Base-by-base conservation (phyloP, 768 basidiomycete genomes). In the Lactifluus subvellereus region DNA sequence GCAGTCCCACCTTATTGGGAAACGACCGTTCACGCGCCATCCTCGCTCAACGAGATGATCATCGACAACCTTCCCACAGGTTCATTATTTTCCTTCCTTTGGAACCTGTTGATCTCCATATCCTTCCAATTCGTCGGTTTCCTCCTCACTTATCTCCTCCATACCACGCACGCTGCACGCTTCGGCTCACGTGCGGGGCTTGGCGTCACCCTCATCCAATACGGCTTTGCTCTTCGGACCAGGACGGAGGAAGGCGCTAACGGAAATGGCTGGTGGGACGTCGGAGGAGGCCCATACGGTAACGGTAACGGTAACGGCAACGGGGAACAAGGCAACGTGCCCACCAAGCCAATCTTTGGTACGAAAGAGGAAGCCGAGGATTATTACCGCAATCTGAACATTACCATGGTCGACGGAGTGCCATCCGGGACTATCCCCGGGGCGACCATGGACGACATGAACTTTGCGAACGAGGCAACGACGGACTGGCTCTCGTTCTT, bases 1-100 rank as follows among this genome's bases (percentile, higher is more conserved):
- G 86, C 93, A n/a, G 94, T 94, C 7, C 97, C 97, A 4, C 91
- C 94, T 1, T 99, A 99, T 75, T 98, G 94, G 86, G 96, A 98
- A 68, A 97, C 93, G 2, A 95, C 93, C 2, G 84, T 98, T n/a
- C 91, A 98, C 72, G 87, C 95, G 7, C 94, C 95, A 9, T 86
- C 83, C 66, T 74, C 84, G 16, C 77, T 86, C 16, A 81, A 83
- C 65, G 88, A 94, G 68, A 86, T 97, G 76, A 84, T 96, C 69
- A 86, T 98, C 71, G 96, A 98, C 68, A 86, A 86, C 13, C 82
- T 98, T 57, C 90, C 88, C 45, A 89, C 87, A 6, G 89, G 89
- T 22, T 83, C 86, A 11, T 69, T 94, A 37, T 95, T 96, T 73
- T 85, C 85, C 13, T 95, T 94, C 78, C 81, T 90, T 45, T 98